Evolutionary conservation across 805 yeast genomes (phyloP).

Genomic region (Teunomyces atbi): DNA sequence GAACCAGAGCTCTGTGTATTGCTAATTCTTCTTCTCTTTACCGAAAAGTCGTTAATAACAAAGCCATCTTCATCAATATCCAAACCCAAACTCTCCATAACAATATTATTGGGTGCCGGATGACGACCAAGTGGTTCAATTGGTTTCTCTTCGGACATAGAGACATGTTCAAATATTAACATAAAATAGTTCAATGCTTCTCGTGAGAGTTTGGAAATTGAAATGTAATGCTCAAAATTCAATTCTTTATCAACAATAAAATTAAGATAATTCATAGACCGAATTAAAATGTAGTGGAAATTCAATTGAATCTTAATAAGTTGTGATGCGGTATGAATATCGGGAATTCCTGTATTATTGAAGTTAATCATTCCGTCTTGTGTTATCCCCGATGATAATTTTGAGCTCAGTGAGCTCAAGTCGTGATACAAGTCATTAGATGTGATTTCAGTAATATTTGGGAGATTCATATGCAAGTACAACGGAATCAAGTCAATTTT

Average conservation of each 20-base stretch:
- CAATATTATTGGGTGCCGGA: constrained; percentile 14
- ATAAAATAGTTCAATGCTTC: constrained; percentile 40
- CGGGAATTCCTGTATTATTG: constrained; percentile 34
- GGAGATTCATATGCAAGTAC: constrained; percentile 24
- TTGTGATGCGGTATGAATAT: constrained; percentile 35
- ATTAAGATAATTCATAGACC: constrained; percentile 43
- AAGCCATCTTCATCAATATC: constrained; percentile 47
- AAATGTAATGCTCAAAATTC: constrained; percentile 30
- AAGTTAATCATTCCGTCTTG: constrained; percentile 21
- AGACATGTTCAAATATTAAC: constrained; percentile 32
- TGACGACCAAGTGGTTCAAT: constrained; percentile 5
- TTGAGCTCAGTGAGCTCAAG: constrained; percentile 15
- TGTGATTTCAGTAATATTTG: constrained; percentile 19
- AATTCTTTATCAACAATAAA: constrained; percentile 43
- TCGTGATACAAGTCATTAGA: constrained; percentile 32
- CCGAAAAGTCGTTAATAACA: constrained; percentile 43
- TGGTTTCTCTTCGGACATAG: constrained; percentile 7
- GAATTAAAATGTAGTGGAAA: constrained; percentile 41
- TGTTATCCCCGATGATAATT: constrained; percentile 10
- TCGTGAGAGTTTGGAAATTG: constrained; percentile 35
- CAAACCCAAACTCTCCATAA: constrained; percentile 37
- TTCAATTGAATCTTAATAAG: constrained; percentile 44
- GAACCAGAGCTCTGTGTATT: constrained; percentile 3
- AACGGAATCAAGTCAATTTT: constrained; percentile 18
- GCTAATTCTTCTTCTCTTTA: constrained; percentile 29